A percentile compares a stretch with the other conserved stretches of the same genome.
phyloP scores from a whole-genome alignment of 192 early-diverging fungal genomes.

The Jimgerdemannia flammicorona region DNA sequence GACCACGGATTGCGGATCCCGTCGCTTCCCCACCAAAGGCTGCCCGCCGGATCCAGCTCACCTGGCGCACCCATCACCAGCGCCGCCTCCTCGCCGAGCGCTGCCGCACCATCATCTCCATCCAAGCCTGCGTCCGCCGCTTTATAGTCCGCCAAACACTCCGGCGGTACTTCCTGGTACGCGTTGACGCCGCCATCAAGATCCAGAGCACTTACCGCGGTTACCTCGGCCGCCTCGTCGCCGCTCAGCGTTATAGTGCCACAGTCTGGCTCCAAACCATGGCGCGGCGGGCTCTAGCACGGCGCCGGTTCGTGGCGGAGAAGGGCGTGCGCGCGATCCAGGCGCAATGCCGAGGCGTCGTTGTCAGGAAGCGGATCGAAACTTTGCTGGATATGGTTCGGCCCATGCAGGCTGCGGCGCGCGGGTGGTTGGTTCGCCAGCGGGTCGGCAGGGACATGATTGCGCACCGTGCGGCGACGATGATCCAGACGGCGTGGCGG shows the following conservation, averaged over 20 bases:
- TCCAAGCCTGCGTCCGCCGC: slow-evolving; percentile 25
- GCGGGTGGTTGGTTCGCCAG: slow-evolving; percentile 18
- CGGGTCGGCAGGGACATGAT: slow-evolving; percentile 1
- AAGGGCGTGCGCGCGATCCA: slow-evolving; percentile 15
- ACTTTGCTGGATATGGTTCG: not conserved
- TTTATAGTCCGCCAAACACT: slow-evolving; percentile 13
- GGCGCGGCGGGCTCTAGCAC: not conserved
- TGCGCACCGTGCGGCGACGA: slow-evolving; percentile 6
- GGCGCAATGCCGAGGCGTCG: slow-evolving; percentile 13
- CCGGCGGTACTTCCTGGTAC: not conserved
- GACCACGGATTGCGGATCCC: not conserved
- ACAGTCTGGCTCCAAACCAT: not conserved
- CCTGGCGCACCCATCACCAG: slow-evolving; percentile 31
- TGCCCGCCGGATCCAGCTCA: slow-evolving; percentile 31
- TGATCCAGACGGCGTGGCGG: slow-evolving; percentile 24
- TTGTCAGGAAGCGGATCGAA: slow-evolving; percentile 17
- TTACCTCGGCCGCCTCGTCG: slow-evolving; percentile 19
- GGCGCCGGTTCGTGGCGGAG: slow-evolving; percentile 8
- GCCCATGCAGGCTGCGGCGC: not conserved
- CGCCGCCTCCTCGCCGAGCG: slow-evolving; percentile 19
- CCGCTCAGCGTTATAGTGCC: not conserved
- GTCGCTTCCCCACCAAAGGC: slow-evolving; percentile 11
- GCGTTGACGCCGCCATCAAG: slow-evolving; percentile 12
- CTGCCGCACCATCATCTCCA: slow-evolving; percentile 16
- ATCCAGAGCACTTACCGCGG: slow-evolving; percentile 32